A percentile compares a stretch with the other conserved stretches of the same genome.
phyloP scores from a whole-genome alignment of 768 basidiomycete species.

The Mycena rebaudengoi region DNA sequence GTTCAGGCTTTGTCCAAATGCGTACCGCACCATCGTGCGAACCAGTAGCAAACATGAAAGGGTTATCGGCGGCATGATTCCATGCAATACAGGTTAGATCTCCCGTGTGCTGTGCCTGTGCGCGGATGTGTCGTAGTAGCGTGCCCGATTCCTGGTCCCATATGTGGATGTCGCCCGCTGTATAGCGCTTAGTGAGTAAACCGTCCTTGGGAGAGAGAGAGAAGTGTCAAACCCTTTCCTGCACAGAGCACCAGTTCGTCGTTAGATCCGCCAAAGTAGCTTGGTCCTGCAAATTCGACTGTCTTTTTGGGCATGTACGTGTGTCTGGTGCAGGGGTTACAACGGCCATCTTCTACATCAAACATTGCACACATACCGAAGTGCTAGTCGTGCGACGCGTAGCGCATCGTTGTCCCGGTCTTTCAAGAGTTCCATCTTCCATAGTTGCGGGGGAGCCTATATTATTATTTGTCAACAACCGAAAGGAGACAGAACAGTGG shows the following conservation, averaged over 20 bases:
- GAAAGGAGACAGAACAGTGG: background rate
- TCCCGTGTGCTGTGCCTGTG: constrained; percentile 63
- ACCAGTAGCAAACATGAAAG: constrained; percentile 81
- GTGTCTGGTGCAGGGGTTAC: constrained; percentile 53
- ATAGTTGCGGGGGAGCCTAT: constrained; percentile 80
- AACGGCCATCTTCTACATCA: constrained; percentile 16
- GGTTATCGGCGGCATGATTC: constrained; percentile 72
- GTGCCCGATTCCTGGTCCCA: constrained; percentile 87
- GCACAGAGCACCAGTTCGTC: constrained; percentile 83
- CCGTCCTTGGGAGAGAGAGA: background rate
- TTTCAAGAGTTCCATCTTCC: constrained; percentile 73
- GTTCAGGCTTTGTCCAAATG: constrained; percentile 68
- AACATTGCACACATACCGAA: constrained; percentile 41
- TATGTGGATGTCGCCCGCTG: constrained; percentile 85
- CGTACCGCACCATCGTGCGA: constrained; percentile 80
- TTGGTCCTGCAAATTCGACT: constrained; percentile 82
- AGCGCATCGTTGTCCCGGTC: constrained; percentile 52
- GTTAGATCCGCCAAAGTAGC: constrained; percentile 83
- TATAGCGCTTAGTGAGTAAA: background rate
- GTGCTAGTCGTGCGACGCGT: constrained; percentile 46
- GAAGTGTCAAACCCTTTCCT: constrained; percentile 63
- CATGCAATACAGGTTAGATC: constrained; percentile 85
- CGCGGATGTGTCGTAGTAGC: constrained; percentile 73
- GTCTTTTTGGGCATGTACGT: constrained; percentile 75
- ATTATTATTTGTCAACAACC: constrained; percentile 36